A percentile compares a stretch with the other conserved stretches of the same genome.
Evolutionary conservation across 768 basidiomycete species (phyloP).

Genomic region (Lactarius sanguifluus): DNA sequence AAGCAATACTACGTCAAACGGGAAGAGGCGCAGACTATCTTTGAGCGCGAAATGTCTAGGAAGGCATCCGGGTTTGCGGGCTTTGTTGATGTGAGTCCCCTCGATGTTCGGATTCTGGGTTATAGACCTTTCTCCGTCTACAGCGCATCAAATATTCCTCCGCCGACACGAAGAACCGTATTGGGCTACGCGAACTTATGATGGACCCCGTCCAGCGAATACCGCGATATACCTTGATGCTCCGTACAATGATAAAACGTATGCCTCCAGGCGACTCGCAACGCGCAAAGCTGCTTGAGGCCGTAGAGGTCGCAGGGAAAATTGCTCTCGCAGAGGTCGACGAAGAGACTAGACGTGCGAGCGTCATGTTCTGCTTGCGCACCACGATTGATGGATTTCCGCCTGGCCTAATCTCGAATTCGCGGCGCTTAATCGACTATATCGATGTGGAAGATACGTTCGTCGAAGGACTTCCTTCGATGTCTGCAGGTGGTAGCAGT

Average conservation of each 20-base stretch:
- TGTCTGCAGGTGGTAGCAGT: slow-evolving; percentile 41
- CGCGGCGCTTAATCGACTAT: slow-evolving; percentile 84
- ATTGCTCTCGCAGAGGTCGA: slow-evolving; percentile 93
- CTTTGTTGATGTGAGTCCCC: slow-evolving; percentile 76
- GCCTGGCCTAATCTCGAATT: slow-evolving; percentile 83
- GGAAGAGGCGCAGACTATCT: slow-evolving; percentile 88
- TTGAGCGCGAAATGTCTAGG: slow-evolving; percentile 79
- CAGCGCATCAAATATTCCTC: slow-evolving; percentile 87
- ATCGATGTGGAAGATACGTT: slow-evolving; percentile 89
- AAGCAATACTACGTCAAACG: slow-evolving; percentile 89
- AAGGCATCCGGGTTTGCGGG: slow-evolving; percentile 78
- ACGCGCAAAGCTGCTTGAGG: slow-evolving; percentile 74
- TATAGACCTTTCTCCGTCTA: slow-evolving; percentile 1
- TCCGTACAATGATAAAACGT: slow-evolving; percentile 89
- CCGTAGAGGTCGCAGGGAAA: slow-evolving; percentile 82
- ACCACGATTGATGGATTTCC: slow-evolving; percentile 90
- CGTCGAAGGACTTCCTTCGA: slow-evolving; percentile 51
- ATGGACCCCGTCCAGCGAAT: slow-evolving; percentile 98
- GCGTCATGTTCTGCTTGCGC: slow-evolving; percentile 82
- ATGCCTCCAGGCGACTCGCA: slow-evolving; percentile 80
- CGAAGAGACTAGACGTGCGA: slow-evolving; percentile 86
- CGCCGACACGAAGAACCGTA: slow-evolving; percentile 70
- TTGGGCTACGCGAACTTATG: slow-evolving; percentile 86
- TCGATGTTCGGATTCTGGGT: neutral
- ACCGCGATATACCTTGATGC: slow-evolving; percentile 89